Percentiles rank a stretch among this genome's conserved stretches.
These are phyloP conservation scores for Leccinum disarticulatum DNA, from an alignment of 768 basidiomycete genomes.

Conservation along the genomic window DNA sequence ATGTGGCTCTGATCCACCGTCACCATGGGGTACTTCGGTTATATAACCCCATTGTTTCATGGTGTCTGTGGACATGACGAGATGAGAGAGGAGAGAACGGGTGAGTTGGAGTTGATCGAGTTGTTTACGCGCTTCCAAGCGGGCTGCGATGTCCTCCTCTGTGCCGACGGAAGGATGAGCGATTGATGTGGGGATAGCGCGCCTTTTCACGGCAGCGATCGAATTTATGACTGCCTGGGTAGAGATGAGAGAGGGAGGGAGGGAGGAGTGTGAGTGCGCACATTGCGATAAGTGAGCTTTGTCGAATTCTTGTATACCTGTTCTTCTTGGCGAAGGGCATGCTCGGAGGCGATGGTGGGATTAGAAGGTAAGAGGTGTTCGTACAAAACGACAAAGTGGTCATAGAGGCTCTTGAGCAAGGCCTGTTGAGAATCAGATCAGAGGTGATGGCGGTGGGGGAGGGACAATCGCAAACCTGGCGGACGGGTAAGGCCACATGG, in stretches of 20 bases:
- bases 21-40: slow-evolving; percentile 60
- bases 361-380: slow-evolving; percentile 49
- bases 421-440: slow-evolving; percentile 40
- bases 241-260: slow-evolving; percentile 12
- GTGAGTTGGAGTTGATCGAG: slow-evolving; percentile 55
- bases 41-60: slow-evolving; percentile 72
- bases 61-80: slow-evolving; percentile 57
- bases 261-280: slow-evolving; percentile 33
- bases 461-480: slow-evolving; percentile 52
- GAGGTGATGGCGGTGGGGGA: slow-evolving; percentile 3
- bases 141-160: slow-evolving; percentile 57
- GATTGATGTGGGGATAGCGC: slow-evolving; percentile 52
- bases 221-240: slow-evolving; percentile 51
- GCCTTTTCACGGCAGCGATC: slow-evolving; percentile 51
- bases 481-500: slow-evolving; percentile 67
- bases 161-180: slow-evolving; percentile 79
- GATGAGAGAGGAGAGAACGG: slow-evolving; percentile 49
- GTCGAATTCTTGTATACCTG: slow-evolving; percentile 74
- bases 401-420: slow-evolving; percentile 72
- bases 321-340: slow-evolving; percentile 79
- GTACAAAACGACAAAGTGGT: slow-evolving; percentile 73
- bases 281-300: slow-evolving; percentile 83
- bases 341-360: slow-evolving; percentile 67
- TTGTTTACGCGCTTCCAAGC: slow-evolving; percentile 54
- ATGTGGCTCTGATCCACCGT: slow-evolving; percentile 63